phyloP scores from a whole-genome alignment of 208 protist species.

The Trypanosoma melophagium region DNA sequence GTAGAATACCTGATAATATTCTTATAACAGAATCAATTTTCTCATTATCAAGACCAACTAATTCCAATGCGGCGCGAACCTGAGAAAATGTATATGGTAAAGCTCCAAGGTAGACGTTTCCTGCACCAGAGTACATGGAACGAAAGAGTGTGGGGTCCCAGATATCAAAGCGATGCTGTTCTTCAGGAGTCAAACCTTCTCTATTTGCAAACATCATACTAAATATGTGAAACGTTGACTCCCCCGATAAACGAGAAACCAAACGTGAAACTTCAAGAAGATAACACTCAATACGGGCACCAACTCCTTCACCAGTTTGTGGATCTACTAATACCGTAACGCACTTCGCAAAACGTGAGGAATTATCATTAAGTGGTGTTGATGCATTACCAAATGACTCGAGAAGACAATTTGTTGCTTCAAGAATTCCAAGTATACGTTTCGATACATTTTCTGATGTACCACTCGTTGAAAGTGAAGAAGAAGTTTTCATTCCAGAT shows the following conservation, averaged over 20 bases:
- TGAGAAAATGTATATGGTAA: slow-evolving; percentile 31
- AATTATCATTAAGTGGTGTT: slow-evolving; percentile 29
- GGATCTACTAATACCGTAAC: slow-evolving; percentile 13
- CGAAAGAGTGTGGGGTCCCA: slow-evolving; percentile 27
- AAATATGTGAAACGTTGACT: slow-evolving; percentile 26
- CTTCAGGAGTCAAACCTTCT: slow-evolving; percentile 18
- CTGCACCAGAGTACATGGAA: slow-evolving; percentile 1
- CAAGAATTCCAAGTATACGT: slow-evolving; percentile 14
- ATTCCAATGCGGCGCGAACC: slow-evolving; percentile 36
- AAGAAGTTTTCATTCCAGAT: not conserved
- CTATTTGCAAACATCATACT: slow-evolving; percentile 19
- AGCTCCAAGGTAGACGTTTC: not conserved
- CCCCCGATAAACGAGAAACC: slow-evolving; percentile 1
- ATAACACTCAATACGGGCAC: slow-evolving; percentile 17
- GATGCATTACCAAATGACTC: slow-evolving; percentile 31
- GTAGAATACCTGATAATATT: slow-evolving; percentile 59
- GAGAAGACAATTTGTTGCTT: slow-evolving; percentile 24
- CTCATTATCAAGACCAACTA: slow-evolving; percentile 23
- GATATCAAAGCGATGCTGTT: slow-evolving; percentile 17
- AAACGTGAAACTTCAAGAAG: slow-evolving; percentile 29
- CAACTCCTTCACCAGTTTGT: slow-evolving; percentile 4
- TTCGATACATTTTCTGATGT: not conserved
- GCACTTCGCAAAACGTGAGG: slow-evolving; percentile 30
- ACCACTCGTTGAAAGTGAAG: not conserved
- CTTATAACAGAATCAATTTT: slow-evolving; percentile 35